phyloP scores from a whole-genome alignment of 2,329 filamentous ascomycete genomes.

The Fonsecaea nubica region DNA sequence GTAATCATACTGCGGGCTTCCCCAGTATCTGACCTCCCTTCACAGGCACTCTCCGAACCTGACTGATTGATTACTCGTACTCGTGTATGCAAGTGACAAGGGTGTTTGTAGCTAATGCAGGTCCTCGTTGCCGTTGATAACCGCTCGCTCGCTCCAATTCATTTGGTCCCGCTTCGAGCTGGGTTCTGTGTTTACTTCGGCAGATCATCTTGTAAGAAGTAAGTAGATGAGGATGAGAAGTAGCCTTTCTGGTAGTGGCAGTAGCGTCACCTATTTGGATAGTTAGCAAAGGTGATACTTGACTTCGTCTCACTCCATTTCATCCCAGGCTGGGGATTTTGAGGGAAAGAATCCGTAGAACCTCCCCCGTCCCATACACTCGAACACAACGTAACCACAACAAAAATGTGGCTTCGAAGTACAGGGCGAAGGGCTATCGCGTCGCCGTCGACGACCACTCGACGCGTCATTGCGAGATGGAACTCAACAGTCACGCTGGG shows the following conservation, averaged over 20 bases:
- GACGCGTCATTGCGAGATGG: not conserved
- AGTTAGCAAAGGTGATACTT: not conserved
- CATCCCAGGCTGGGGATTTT: not conserved
- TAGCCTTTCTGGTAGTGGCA: too few species aligned
- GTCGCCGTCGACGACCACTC: not conserved
- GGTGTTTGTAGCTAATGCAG: not conserved
- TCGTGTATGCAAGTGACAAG: too few species aligned
- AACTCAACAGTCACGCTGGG: conserved; percentile 13
- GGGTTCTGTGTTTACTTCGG: not conserved
- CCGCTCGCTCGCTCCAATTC: not conserved
- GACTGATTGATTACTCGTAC: too few species aligned
- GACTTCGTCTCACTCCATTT: not conserved
- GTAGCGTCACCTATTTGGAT: not conserved
- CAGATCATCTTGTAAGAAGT: too few species aligned
- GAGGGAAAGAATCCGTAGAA: too few species aligned
- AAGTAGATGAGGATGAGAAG: too few species aligned
- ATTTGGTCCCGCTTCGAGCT: too few species aligned
- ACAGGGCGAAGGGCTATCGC: not conserved
- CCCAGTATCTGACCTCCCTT: too few species aligned
- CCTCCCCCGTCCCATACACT: too few species aligned
- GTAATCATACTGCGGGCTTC: too few species aligned
- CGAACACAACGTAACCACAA: too few species aligned
- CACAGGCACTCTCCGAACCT: too few species aligned
- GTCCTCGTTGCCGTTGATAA: not conserved
- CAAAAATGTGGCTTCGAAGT: not conserved